Percentiles rank a stretch among this genome's conserved stretches.
These are phyloP conservation scores for Sechiopsis laciniata DNA, from an alignment of 306 rosid genomes.

Conservation along the genomic window DNA sequence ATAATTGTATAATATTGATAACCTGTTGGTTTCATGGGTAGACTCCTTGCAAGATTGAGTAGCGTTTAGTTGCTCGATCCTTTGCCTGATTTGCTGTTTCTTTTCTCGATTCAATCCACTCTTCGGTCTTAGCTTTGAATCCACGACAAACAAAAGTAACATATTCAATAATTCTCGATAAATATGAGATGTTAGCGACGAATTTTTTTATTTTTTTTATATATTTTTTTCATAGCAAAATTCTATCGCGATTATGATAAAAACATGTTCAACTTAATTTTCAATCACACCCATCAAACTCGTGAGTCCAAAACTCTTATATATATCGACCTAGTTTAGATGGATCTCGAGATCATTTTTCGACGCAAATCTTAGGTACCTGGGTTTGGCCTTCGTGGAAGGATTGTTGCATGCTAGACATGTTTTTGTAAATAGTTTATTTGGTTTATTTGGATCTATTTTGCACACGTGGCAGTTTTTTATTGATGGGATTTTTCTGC, in stretches of 20 bases:
- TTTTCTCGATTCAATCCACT: constrained; percentile 22
- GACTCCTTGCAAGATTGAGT: constrained; percentile 3
- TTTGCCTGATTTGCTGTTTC: constrained; percentile 26
- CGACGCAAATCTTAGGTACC: constrained; percentile 4
- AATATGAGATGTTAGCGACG: too few relatives aligned
- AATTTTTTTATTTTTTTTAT: too few relatives aligned
- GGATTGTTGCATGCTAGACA: constrained; percentile 49
- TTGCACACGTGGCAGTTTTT: neutral
- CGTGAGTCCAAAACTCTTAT: too few relatives aligned
- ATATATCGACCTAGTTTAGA: too few relatives aligned
- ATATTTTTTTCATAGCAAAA: too few relatives aligned
- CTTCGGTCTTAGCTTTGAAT: constrained; percentile 14
- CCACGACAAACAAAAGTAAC: too few relatives aligned
- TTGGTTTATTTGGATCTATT: constrained; percentile 2
- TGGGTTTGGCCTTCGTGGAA: constrained; percentile 20
- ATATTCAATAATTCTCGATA: too few relatives aligned
- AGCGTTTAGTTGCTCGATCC: constrained; percentile 24
- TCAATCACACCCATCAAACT: too few relatives aligned
- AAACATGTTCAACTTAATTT: too few relatives aligned
- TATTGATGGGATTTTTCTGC: neutral
- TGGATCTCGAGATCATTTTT: too few relatives aligned
- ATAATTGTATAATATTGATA: too few relatives aligned
- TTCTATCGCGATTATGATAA: too few relatives aligned
- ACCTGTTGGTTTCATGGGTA: constrained; percentile 34
- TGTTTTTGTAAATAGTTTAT: constrained; percentile 10